These are phyloP conservation scores for Pythium pectinolyticum DNA, from an alignment of 352 stramenopile genomes.

Conservation along the genomic window DNA sequence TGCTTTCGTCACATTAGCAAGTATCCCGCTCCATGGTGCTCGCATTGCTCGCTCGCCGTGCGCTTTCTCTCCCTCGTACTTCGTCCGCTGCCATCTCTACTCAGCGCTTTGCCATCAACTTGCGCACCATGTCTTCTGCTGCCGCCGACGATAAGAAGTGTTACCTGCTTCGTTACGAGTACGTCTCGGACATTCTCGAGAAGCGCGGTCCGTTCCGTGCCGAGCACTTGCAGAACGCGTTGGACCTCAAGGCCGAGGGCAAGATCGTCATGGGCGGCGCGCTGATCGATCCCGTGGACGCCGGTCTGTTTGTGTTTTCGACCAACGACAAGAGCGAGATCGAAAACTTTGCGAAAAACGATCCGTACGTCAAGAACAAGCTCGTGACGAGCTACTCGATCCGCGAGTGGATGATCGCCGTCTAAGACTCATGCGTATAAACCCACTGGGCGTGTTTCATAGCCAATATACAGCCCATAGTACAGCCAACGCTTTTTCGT, in stretches of 20 bases:
- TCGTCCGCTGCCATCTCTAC: not conserved
- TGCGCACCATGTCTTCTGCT: slow-evolving; percentile 36
- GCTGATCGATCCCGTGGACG: slow-evolving; percentile 61
- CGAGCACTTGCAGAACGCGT: slow-evolving; percentile 56
- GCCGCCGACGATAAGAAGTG: slow-evolving; percentile 52
- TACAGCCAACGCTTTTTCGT: not conserved
- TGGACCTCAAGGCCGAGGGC: slow-evolving; percentile 50
- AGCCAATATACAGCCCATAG: no score
- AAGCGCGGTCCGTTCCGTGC: slow-evolving; percentile 67
- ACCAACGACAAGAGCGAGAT: slow-evolving; percentile 54
- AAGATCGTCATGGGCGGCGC: slow-evolving; percentile 74
- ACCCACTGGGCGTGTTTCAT: not conserved
- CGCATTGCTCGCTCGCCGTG: slow-evolving; percentile 14
- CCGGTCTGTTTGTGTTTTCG: slow-evolving; percentile 65
- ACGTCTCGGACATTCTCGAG: slow-evolving; percentile 73
- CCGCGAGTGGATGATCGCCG: slow-evolving; percentile 71
- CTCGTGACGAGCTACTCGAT: slow-evolving; percentile 68
- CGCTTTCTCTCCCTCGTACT: slow-evolving; percentile 7
- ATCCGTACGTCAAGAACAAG: slow-evolving; percentile 76
- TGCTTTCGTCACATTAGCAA: no score
- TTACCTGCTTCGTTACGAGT: slow-evolving; percentile 74
- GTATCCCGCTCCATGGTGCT: slow-evolving; percentile 24
- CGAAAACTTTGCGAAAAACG: slow-evolving; percentile 61
- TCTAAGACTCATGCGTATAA: slow-evolving; percentile 29
- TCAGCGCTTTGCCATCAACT: not conserved